Evolutionary conservation across 805 yeast species (phyloP).

Genomic region (Suhomyces faveliae): DNA sequence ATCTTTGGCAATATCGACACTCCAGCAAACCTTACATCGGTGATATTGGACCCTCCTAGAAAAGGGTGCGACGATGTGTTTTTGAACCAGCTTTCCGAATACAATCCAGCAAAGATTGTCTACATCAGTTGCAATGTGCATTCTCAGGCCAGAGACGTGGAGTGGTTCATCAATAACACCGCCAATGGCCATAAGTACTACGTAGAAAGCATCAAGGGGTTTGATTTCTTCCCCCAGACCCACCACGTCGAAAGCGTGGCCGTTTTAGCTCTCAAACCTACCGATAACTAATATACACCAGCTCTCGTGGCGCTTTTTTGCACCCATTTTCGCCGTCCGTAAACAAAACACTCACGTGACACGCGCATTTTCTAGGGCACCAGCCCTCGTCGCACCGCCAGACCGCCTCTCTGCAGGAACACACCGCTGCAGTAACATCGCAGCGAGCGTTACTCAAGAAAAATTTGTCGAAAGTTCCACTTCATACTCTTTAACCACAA

Average conservation of each 20-base stretch:
- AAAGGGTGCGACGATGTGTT: conserved; percentile 93
- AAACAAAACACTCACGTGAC: not conserved
- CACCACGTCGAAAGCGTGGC: conserved; percentile 91
- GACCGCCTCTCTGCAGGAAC: conserved; percentile 4
- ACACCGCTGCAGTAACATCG: conserved; percentile 1
- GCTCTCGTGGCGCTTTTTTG: conserved; percentile 3
- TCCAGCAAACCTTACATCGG: conserved; percentile 75
- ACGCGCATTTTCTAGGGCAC: not conserved
- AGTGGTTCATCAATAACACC: conserved; percentile 71
- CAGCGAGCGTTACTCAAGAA: conserved; percentile 1
- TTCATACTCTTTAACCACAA: conserved; percentile 6
- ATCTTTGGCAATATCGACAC: conserved; percentile 77
- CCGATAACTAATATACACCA: not conserved
- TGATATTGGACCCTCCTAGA: conserved; percentile 94
- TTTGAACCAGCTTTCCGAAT: conserved; percentile 78
- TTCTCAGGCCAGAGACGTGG: conserved; percentile 93
- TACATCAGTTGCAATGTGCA: conserved; percentile 97
- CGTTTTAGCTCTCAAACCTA: conserved; percentile 41
- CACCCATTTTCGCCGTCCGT: conserved; percentile 6
- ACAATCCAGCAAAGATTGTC: conserved; percentile 83
- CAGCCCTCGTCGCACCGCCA: not conserved
- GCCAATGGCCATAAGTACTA: conserved; percentile 59
- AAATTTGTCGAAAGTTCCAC: conserved; percentile 6
- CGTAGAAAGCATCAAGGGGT: conserved; percentile 85
- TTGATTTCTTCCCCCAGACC: conserved; percentile 95